Evolutionary conservation across 2,329 filamentous ascomycete genomes (phyloP).

Genomic region (Alternaria rosae): DNA sequence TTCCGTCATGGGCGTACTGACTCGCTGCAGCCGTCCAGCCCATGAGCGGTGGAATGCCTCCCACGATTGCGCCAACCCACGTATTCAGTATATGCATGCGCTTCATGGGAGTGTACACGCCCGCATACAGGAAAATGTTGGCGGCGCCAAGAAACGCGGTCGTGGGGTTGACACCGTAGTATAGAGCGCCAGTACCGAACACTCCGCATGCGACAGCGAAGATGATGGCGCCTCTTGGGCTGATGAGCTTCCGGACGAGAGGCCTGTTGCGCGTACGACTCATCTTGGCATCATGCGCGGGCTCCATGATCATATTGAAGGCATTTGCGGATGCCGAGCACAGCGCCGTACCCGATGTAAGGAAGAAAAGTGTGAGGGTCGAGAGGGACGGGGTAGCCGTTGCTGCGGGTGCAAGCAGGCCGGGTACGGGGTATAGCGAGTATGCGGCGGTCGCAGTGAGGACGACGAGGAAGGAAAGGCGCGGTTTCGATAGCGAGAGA

Average conservation of each 20-base stretch:
- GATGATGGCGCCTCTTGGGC: conserved; percentile 71
- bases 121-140: conserved; percentile 91
- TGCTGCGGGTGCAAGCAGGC: conserved; percentile 75
- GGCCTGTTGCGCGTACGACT: conserved; percentile 89
- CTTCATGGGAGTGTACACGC: conserved; percentile 92
- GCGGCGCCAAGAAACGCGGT: conserved; percentile 82
- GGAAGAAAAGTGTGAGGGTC: conserved; percentile 88
- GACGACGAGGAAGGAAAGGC: conserved; percentile 88
- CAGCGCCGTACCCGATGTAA: conserved; percentile 86
- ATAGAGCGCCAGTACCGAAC: conserved; percentile 75
- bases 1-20: conserved; percentile 71
- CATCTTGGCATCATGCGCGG: conserved; percentile 89
- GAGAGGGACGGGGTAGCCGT: conserved; percentile 80
- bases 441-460: conserved; percentile 91
- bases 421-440: conserved; percentile 89
- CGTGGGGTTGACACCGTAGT: conserved; percentile 92
- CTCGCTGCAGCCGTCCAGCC: conserved; percentile 96
- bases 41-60: conserved; percentile 95
- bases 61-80: conserved; percentile 92
- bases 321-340: conserved; percentile 92
- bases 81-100: conserved; percentile 87
- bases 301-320: conserved; percentile 97
- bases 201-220: conserved; percentile 80
- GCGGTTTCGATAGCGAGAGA: conserved; percentile 93
- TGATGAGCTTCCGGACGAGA: conserved; percentile 81